Conservation (phyloP, 2,329 filamentous ascomycete species). For the Neonectria punicea region DNA sequence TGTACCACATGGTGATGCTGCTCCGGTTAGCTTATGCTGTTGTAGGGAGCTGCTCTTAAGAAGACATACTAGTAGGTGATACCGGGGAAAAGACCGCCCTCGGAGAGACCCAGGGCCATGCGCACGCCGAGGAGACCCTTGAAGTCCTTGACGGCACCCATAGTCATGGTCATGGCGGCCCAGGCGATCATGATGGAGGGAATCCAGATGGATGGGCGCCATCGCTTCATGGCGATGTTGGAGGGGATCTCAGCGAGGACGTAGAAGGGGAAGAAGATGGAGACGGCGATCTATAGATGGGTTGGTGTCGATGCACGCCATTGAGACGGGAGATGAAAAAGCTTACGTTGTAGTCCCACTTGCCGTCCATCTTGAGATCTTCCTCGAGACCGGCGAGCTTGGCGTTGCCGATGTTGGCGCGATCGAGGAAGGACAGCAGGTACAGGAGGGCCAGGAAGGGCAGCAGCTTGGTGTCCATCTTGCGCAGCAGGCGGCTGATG, state of each 20-base stretch:
- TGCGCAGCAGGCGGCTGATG: constrained; percentile 63
- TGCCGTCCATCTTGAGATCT: constrained; percentile 46
- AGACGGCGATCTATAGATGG: constrained; percentile 52
- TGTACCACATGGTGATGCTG: constrained; percentile 68
- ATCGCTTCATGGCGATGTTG: constrained; percentile 66
- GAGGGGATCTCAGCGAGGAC: constrained; percentile 64
- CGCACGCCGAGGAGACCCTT: constrained; percentile 60
- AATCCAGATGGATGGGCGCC: constrained; percentile 63
- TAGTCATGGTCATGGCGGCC: constrained; percentile 57
- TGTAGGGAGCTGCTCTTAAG: background rate
- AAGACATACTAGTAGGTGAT: constrained; percentile 62
- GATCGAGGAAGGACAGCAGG: constrained; percentile 62
- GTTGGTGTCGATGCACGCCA: constrained; percentile 10
- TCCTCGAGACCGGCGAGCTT: constrained; percentile 63
- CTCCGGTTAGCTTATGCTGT: background rate
- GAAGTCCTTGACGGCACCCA: constrained; percentile 63
- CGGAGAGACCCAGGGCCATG: constrained; percentile 59
- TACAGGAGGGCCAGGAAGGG: constrained; percentile 70
- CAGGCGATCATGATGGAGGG: constrained; percentile 65
- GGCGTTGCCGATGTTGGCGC: constrained; percentile 64
- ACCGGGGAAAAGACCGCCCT: constrained; percentile 71
- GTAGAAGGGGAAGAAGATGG: constrained; percentile 65
- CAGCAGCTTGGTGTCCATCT: constrained; percentile 65
- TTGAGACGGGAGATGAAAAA: background rate
- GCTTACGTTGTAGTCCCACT: constrained; percentile 49